Evolutionary conservation across 371 early-diverging fungal genomes (phyloP).

Genomic region (Actinomortierella ambigua): DNA sequence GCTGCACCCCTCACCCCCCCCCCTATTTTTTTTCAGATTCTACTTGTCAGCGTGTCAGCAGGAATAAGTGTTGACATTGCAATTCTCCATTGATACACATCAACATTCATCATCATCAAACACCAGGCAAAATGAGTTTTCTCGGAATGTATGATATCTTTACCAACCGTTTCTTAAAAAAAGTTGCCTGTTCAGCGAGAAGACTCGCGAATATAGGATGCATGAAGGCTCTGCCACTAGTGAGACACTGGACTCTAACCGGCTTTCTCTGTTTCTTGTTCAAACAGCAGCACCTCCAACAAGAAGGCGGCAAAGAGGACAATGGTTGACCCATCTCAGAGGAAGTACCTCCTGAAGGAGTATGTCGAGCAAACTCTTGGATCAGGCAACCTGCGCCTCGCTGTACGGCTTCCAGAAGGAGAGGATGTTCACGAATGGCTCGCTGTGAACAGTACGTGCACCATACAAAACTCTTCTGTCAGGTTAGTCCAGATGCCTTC

Average conservation of each 20-base stretch:
- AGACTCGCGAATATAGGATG: too few relatives aligned
- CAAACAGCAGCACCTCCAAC: constrained; percentile 11
- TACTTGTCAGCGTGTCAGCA: background rate
- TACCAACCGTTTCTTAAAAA: too few relatives aligned
- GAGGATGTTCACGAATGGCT: constrained; percentile 90
- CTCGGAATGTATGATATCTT: constrained; percentile 1
- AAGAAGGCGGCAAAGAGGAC: constrained; percentile 50
- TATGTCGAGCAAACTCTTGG: constrained; percentile 76
- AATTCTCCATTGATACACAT: too few relatives aligned
- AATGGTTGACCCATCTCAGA: constrained; percentile 51
- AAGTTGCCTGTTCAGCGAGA: too few relatives aligned
- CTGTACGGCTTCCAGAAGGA: constrained; percentile 82
- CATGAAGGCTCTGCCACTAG: background rate
- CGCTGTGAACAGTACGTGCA: constrained; percentile 72
- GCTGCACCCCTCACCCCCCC: too few relatives aligned
- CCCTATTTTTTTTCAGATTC: constrained; percentile 2
- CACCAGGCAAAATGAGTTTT: constrained; percentile 1
- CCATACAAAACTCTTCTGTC: too few relatives aligned
- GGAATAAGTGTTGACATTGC: background rate
- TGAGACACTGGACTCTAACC: too few relatives aligned
- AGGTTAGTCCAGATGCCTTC: background rate
- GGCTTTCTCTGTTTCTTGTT: too few relatives aligned
- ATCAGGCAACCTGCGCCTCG: constrained; percentile 70
- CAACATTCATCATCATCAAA: too few relatives aligned
- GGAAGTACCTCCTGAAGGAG: constrained; percentile 63